Evolutionary conservation across 75 land plant genomes (phyloP).

Genomic region (Cryptomeria japonica): DNA sequence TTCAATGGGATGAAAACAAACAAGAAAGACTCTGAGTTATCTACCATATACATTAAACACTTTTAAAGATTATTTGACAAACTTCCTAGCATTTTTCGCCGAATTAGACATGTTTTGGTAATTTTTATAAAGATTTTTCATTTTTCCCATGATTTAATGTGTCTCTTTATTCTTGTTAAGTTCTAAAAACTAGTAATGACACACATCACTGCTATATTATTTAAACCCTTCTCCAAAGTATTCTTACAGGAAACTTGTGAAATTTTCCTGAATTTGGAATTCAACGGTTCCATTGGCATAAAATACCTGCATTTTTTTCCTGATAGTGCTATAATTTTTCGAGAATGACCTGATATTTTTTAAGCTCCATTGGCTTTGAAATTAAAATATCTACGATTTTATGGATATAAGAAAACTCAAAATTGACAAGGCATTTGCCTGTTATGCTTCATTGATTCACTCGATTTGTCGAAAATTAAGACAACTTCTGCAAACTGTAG

Average conservation of each 20-base stretch:
- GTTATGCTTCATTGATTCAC: not conserved
- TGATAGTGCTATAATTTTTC: not conserved
- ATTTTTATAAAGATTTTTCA: not conserved
- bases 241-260: not conserved
- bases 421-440: not conserved
- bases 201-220: not conserved
- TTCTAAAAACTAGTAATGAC: not conserved
- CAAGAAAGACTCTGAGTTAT: not conserved
- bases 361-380: not conserved
- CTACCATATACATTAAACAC: not conserved
- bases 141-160: not conserved
- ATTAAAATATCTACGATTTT: not conserved
- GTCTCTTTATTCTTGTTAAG: not conserved
- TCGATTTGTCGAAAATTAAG: not conserved
- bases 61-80: not conserved
- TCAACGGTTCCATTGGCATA: not conserved
- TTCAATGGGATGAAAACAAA: not conserved
- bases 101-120: not conserved
- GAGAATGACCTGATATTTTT: not conserved
- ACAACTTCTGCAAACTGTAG: not conserved
- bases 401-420: not conserved
- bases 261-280: not conserved
- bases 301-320: not conserved
- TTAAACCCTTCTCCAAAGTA: not conserved
- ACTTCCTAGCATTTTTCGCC: not conserved